Base-by-base conservation (phyloP, 106 monocot genomes). In the Allium cepa region DNA sequence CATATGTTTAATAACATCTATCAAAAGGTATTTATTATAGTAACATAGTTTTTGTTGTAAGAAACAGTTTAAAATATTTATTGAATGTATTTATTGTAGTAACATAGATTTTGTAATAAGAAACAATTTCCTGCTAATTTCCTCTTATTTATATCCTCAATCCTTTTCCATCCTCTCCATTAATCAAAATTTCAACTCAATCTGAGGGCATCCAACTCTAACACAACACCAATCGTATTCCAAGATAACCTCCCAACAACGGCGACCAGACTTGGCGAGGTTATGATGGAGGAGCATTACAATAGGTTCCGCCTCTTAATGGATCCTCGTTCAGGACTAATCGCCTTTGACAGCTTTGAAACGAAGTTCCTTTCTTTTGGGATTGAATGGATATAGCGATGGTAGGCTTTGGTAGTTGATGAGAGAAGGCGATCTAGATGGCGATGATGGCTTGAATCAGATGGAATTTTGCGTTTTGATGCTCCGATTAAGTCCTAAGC, bases 381-480 rank as follows among this genome's bases (percentile, higher is more conserved):
- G 76, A 7, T 51, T 76, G 17, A 56, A 47, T 2, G 69, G 76
- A 6, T 16, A 63, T 53, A 18, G 55, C 22, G 69, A 69, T 18
- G 76, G 62, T 1, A 62, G 70, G 69, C 55, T 70, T 11, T 56
- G 55, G 63, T 69, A 17, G 69, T 63, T 76, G 76, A 18, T 63
- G 69, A 60, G 50, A 52, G 60, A 69, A 13, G 75, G 75, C 15
- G 75, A 75, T 47, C 7, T 68, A 11, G 75, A 76, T 46, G 75
- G 67, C 12, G 69, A 76, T 16, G 76, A 62, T 8, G 17, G 36
- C 15, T 53, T 76, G 9, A 76, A 15, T 60, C 56, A 76, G 76
- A 76, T 70, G 69, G 76, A 76, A 63, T 76, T 76, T 18, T 76
- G 76, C 53, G 69, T 69, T 51, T 51, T 76, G 62, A 76, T 69